A percentile compares a stretch with the other conserved stretches of the same genome.
These are phyloP conservation scores for Ceratocystis lukuohia DNA, from an alignment of 2,329 filamentous ascomycete genomes.

Conservation along the genomic window DNA sequence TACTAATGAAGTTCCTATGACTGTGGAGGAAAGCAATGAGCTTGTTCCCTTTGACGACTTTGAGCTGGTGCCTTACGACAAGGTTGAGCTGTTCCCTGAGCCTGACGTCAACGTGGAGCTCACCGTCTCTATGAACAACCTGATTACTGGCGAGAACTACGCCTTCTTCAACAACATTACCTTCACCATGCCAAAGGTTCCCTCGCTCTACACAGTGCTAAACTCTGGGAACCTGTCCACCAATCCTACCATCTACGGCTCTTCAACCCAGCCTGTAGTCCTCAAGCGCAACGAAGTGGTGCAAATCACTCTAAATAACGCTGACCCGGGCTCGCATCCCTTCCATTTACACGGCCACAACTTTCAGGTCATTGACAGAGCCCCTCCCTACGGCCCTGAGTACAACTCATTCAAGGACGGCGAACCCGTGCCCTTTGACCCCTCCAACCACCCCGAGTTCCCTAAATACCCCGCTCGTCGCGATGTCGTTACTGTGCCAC, in stretches of 20 bases:
- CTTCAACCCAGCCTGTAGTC: constrained; percentile 38
- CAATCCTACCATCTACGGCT: constrained; percentile 39
- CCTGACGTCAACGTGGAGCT: constrained; percentile 40
- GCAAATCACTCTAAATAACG: constrained; percentile 47
- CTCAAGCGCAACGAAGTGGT: constrained; percentile 41
- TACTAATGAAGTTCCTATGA: constrained; percentile 22
- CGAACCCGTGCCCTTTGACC: constrained; percentile 26
- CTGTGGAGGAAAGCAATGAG: constrained; percentile 28
- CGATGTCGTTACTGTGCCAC: constrained; percentile 36
- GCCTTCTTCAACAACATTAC: constrained; percentile 51
- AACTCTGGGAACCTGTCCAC: constrained; percentile 35
- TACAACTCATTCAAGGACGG: constrained; percentile 20
- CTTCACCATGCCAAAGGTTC: constrained; percentile 51
- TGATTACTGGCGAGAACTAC: constrained; percentile 43
- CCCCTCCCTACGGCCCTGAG: constrained; percentile 12
- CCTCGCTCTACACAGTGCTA: constrained; percentile 53
- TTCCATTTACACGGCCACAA: constrained; percentile 53
- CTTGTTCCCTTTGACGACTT: constrained; percentile 45
- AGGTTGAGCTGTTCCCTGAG: constrained; percentile 33
- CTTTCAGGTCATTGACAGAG: constrained; percentile 36
- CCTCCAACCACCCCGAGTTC: constrained; percentile 28
- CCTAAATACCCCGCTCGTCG: constrained; percentile 33
- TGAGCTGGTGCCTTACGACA: constrained; percentile 40
- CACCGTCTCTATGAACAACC: constrained; percentile 37
- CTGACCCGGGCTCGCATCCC: constrained; percentile 44